A percentile compares a stretch with the other conserved stretches of the same genome.
Evolutionary conservation across 140 eudicot genomes (phyloP).

Genomic region (Stevia rebaudiana): DNA sequence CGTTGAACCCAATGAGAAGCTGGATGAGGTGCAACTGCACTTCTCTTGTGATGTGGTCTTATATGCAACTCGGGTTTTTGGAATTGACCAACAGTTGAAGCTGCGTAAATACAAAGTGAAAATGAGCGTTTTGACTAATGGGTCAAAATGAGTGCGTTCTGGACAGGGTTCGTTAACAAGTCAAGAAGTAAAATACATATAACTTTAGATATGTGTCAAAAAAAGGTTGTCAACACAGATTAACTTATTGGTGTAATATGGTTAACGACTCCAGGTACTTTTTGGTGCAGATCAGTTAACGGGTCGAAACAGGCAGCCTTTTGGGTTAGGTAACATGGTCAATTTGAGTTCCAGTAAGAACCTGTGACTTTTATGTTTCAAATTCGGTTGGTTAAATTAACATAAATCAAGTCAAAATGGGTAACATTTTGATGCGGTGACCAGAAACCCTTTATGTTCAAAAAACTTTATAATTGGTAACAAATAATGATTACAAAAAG

Average conservation of each 20-base stretch:
- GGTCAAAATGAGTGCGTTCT: neutral
- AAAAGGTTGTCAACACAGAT: neutral
- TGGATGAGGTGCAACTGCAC: constrained; percentile 37
- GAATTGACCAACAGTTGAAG: constrained; percentile 20
- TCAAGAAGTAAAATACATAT: neutral
- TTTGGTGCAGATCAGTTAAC: neutral
- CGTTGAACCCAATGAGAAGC: constrained; percentile 41
- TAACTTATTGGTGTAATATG: neutral
- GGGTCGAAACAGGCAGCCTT: neutral
- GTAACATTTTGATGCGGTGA: neutral
- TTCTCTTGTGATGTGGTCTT: constrained; percentile 43
- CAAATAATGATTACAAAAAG: neutral
- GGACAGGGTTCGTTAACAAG: too few species aligned
- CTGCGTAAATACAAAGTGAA: constrained; percentile 16
- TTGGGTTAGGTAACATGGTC: neutral
- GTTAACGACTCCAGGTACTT: neutral
- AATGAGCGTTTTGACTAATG: neutral
- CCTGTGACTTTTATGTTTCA: neutral
- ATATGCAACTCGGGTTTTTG: constrained; percentile 13
- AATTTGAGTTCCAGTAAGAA: neutral
- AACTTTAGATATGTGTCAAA: neutral
- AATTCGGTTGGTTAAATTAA: neutral
- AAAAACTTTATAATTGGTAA: neutral
- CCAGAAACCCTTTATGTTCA: neutral
- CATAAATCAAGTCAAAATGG: neutral